These are phyloP conservation scores for Parastagonospora avenae DNA, from an alignment of 2,329 filamentous ascomycete species.

Conservation along the genomic window DNA sequence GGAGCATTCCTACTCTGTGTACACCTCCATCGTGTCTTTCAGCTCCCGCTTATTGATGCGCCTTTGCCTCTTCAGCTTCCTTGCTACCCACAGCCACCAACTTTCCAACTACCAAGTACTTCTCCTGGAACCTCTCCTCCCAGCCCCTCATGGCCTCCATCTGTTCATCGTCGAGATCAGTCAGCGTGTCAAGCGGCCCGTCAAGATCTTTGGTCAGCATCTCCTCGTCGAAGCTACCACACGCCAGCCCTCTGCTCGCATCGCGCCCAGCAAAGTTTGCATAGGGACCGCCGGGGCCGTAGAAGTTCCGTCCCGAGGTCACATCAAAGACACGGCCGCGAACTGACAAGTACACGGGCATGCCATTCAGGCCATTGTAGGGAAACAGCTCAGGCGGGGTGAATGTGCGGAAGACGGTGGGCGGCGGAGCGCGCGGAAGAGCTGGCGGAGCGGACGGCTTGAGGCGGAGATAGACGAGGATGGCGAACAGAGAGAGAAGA, in stretches of 20 bases:
- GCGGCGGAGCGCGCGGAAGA: conserved; percentile 64
- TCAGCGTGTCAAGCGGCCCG: conserved; percentile 77
- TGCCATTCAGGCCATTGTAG: conserved; percentile 76
- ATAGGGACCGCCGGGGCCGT: conserved; percentile 93
- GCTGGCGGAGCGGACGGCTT: conserved; percentile 58
- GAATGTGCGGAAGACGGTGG: conserved; percentile 86
- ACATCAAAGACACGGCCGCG: conserved; percentile 93
- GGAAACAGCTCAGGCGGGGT: conserved; percentile 82
- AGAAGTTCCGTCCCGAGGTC: conserved; percentile 84
- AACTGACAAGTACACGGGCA: conserved; percentile 87
- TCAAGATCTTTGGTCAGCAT: conserved; percentile 93
- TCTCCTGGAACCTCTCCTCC: conserved; percentile 91
- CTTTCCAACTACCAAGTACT: conserved; percentile 93
- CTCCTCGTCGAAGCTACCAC: conserved; percentile 89
- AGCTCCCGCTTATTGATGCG: conserved; percentile 10
- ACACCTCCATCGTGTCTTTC: neutral
- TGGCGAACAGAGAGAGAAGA: conserved; percentile 62
- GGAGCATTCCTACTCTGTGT: too few relatives aligned
- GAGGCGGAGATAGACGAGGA: conserved; percentile 64
- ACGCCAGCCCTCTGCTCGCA: conserved; percentile 84
- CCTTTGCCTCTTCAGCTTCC: conserved; percentile 52
- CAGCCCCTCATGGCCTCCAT: conserved; percentile 84
- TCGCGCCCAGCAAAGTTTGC: conserved; percentile 95
- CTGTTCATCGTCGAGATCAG: conserved; percentile 74
- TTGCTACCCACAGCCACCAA: conserved; percentile 70